Evolutionary conservation across 2,329 filamentous ascomycete genomes (phyloP), one percentile per base, ranked within the genome.

Genomic region (Blastomyces gilchristii): DNA sequence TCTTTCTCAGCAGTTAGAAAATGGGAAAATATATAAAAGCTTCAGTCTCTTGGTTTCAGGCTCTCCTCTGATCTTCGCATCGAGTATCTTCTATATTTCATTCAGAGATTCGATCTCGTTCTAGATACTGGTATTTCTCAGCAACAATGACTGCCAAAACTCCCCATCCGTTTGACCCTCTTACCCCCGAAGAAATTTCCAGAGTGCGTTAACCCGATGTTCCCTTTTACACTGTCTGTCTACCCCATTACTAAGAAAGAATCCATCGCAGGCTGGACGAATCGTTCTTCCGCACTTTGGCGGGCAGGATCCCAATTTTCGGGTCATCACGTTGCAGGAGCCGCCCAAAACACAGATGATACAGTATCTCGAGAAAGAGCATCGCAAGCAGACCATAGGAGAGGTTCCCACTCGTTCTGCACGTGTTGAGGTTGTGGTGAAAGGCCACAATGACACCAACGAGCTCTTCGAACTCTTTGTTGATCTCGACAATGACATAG

Each of bases 301-400:
- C 16, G 60, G 50, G 8, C 28, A 64, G 34, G 52, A 62, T 49
- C 39, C 57, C 16, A 64, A 59, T 43, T 84, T 83, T 67, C 77
- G 81, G 3, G 77, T 80, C 62, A 79, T 83, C 64, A 81, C 79
- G 0, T 74, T 84, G 11, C 70, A 70, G 16, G 82, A 84, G 64
- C 82, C 81, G 0, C 70, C 73, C 0, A 85, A 84, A 70, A 69
- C 72, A n/a, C 71, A 76, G 18, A 76, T 83, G 74, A 65, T 80
- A 5, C 63, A 62, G 0, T 84, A 76, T 62, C 72, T 84, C 0
- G 77, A 80, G 5, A 70, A 56, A 61, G 78, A 82, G 79, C 63
- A 47, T 58, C 25, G 14, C 64, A 12, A 34, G 60, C 0, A 69
- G 52, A 3, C 76, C 77, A 9, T 60, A 11, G 31, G n/a, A 14